These are phyloP conservation scores for Apophysomyces ossiformis DNA, from an alignment of 371 early-diverging fungal genomes.

Conservation along the genomic window DNA sequence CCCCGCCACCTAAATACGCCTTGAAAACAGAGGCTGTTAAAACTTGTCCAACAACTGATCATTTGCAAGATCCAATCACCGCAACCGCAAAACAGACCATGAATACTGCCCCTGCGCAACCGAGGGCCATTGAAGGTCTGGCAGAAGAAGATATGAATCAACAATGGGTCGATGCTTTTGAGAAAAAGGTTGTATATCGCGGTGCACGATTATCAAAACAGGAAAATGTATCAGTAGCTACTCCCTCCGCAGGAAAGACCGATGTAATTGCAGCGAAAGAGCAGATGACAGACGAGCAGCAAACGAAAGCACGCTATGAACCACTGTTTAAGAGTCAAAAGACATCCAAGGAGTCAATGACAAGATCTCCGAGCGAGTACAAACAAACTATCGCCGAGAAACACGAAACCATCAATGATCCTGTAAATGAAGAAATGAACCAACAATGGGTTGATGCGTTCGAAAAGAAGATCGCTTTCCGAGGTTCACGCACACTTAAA, in stretches of 20 bases:
- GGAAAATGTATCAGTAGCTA: slow-evolving; percentile 5
- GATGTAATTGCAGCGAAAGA: neutral
- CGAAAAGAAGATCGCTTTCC: slow-evolving; percentile 31
- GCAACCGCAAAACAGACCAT: neutral
- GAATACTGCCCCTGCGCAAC: neutral
- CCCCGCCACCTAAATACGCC: neutral
- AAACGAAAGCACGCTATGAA: no score
- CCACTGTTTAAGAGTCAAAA: no score
- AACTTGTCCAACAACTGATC: neutral
- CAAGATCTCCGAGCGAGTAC: no score
- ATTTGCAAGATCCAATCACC: neutral
- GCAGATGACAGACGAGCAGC: neutral
- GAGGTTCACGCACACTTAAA: slow-evolving; percentile 14
- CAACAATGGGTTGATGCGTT: slow-evolving; percentile 38
- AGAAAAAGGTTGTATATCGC: slow-evolving; percentile 31
- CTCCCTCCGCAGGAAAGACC: neutral
- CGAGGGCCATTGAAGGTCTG: neutral
- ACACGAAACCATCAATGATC: neutral
- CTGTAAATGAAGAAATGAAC: slow-evolving; percentile 18
- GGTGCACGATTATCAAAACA: slow-evolving; percentile 6
- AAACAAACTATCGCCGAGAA: no score
- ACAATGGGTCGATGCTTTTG: slow-evolving; percentile 40
- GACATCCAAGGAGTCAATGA: no score
- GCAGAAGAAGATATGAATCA: slow-evolving; percentile 15
- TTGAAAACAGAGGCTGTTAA: neutral